Conservation (phyloP, 768 basidiomycete genomes). For the Boletus coccyginus region DNA sequence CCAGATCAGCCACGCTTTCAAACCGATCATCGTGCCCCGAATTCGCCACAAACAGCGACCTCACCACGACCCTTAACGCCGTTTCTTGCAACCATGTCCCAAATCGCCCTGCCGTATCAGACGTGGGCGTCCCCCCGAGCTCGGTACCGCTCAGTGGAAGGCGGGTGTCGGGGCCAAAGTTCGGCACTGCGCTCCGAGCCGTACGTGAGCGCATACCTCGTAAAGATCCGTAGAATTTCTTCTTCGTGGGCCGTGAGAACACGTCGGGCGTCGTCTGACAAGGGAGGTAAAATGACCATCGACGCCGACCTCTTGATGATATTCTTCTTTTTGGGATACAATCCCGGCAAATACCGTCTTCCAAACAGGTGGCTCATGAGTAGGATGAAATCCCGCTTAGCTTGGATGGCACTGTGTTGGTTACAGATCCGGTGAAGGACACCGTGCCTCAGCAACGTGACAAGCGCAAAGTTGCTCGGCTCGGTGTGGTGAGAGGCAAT, state of each 20-base stretch:
- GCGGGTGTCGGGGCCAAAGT: constrained; percentile 40
- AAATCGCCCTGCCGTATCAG: constrained; percentile 27
- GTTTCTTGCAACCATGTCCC: constrained; percentile 36
- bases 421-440: constrained; percentile 56
- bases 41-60: constrained; percentile 64
- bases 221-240: constrained; percentile 53
- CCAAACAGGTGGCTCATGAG: constrained; percentile 67
- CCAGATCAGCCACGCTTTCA: constrained; percentile 48
- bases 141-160: constrained; percentile 48
- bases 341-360: constrained; percentile 49
- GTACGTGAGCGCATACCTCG: constrained; percentile 51
- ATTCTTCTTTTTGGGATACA: constrained; percentile 39
- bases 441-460: constrained; percentile 54
- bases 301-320: constrained; percentile 50
- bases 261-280: constrained; percentile 39
- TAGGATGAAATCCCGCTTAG: constrained; percentile 49
- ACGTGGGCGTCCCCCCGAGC: constrained; percentile 16
- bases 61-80: constrained; percentile 38
- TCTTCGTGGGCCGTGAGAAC: constrained; percentile 47
- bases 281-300: constrained; percentile 51
- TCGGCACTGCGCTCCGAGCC: constrained; percentile 35
- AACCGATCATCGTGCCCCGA: constrained; percentile 65
- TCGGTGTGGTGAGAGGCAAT: constrained; percentile 58
- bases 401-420: constrained; percentile 36
- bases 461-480: constrained; percentile 67